These are phyloP conservation scores for Phytopythium ostracodes DNA, from an alignment of 352 stramenopile species.

Conservation along the genomic window DNA sequence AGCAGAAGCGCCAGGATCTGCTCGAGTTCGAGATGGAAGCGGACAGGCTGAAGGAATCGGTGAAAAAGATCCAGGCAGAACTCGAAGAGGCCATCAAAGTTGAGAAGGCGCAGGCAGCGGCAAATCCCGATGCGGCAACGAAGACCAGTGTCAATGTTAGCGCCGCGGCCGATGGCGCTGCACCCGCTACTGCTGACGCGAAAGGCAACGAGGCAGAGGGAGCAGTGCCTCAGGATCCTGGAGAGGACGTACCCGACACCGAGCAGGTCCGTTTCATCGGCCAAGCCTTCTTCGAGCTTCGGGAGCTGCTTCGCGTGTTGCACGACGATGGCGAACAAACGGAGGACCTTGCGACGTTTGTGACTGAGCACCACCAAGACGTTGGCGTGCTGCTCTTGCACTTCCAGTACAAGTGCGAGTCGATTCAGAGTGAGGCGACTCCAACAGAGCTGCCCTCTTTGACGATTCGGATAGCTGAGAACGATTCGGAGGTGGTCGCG, in stretches of 20 bases:
- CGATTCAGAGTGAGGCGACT: slow-evolving; percentile 20
- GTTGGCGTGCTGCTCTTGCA: slow-evolving; percentile 33
- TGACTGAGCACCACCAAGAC: slow-evolving; percentile 29
- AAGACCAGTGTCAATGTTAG: neutral
- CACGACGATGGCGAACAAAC: slow-evolving; percentile 40
- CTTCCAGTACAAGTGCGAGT: slow-evolving; percentile 47
- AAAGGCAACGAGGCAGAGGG: neutral
- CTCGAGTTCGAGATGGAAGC: slow-evolving; percentile 31
- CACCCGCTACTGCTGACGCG: neutral
- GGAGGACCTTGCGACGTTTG: slow-evolving; percentile 34
- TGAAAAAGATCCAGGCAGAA: slow-evolving; percentile 10
- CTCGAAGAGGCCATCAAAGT: slow-evolving; percentile 7
- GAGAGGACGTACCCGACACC: neutral
- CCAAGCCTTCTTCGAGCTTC: slow-evolving; percentile 38
- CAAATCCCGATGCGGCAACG: neutral
- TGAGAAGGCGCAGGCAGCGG: neutral
- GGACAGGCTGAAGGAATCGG: slow-evolving; percentile 2
- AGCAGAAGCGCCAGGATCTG: slow-evolving; percentile 39
- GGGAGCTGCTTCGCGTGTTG: slow-evolving; percentile 34
- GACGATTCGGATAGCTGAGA: slow-evolving; percentile 27
- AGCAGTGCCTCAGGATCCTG: neutral
- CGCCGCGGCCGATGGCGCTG: neutral
- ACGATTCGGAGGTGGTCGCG: slow-evolving; percentile 17
- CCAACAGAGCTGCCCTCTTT: slow-evolving; percentile 10
- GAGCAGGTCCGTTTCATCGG: slow-evolving; percentile 32